Base-by-base conservation (phyloP, 2,329 filamentous ascomycete species). In the Phoma sp. region DNA sequence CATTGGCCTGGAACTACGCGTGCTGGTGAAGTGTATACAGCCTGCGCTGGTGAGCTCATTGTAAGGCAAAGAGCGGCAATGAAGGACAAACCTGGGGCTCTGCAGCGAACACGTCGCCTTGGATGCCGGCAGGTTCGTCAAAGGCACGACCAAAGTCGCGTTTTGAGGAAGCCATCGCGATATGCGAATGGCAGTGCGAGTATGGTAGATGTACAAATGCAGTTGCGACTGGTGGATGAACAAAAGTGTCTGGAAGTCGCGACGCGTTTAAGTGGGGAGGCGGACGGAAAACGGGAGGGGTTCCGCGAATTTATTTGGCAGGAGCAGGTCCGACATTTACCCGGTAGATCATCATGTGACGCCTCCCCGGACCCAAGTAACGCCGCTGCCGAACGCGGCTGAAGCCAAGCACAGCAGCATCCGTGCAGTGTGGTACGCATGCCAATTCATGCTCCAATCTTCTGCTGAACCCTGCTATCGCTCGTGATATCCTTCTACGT, bases 401-500 rank as follows among this genome's bases (percentile, higher is more conserved):
- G 48, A 30, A 33, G 54, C 51, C 54, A 59, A 53, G 60, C 52
- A 42, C 28, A 42, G 47, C 36, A 17, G 38, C 38, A 39, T 36
- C 52, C 40, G 50, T 53, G 56, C 49, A 42, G 55, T 26, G 43
- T 49, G 56, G 59, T 63, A 60, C 51, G 61, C 57, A 46, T 21
- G 42, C 45, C 60, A 53, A 26, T 62, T 66, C 62, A 60, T 56
- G 58, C 57, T 53, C 50, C 57, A 53, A 56, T 61, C 59, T 51
- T 53, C 59, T 58, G 51, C 57, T 57, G 51, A 59, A 56, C 53
- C 58, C 51, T 60, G 60, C 51, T 59, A 51, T 56, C 53, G 51
- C 65, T 42, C 46, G 37, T 56, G 54, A 60, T 56, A 57, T 43
- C 30, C 47, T 21, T 40, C 38, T 50, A 54, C 46, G 49, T 51